Percentiles rank a stretch among this genome's conserved stretches.
These are phyloP conservation scores for Colletotrichum falcatum DNA, from an alignment of 2,329 filamentous ascomycete genomes.

Conservation along the genomic window DNA sequence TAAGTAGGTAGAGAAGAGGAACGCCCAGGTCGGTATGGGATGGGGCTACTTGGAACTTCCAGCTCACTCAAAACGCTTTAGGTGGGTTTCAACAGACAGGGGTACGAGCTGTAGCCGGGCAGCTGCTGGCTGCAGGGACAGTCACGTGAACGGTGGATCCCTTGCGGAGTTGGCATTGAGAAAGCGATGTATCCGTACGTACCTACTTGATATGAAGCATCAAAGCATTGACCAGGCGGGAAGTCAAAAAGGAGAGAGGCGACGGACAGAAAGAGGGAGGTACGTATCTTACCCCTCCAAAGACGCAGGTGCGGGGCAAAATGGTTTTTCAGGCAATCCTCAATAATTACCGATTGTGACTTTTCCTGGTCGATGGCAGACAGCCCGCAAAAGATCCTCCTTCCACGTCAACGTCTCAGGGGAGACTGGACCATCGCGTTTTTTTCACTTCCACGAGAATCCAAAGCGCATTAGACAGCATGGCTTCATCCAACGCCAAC, in stretches of 20 bases:
- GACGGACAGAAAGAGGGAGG: neutral
- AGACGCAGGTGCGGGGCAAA: slow-evolving; percentile 40
- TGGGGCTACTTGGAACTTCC: slow-evolving; percentile 38
- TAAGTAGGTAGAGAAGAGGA: slow-evolving; percentile 10
- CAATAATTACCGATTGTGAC: neutral
- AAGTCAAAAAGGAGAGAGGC: neutral
- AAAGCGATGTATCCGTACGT: no score
- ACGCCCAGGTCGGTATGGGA: slow-evolving; percentile 13
- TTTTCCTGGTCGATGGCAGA: neutral
- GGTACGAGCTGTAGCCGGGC: slow-evolving; percentile 3
- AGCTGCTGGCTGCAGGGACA: slow-evolving; percentile 20
- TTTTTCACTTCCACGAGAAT: neutral
- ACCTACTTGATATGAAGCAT: no score
- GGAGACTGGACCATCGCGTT: neutral
- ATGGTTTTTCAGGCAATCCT: slow-evolving; percentile 23
- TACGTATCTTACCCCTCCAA: slow-evolving; percentile 42
- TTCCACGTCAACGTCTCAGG: neutral
- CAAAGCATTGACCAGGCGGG: neutral
- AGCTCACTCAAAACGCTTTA: slow-evolving; percentile 42
- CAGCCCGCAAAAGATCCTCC: neutral
- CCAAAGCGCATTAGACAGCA: neutral
- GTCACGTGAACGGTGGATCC: slow-evolving; percentile 25
- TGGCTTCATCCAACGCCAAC: slow-evolving; percentile 36
- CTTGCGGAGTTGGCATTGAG: neutral
- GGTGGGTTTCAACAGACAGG: slow-evolving; percentile 38